Conservation (phyloP, 805 yeast species). For the Nakazawaea siamensis region DNA sequence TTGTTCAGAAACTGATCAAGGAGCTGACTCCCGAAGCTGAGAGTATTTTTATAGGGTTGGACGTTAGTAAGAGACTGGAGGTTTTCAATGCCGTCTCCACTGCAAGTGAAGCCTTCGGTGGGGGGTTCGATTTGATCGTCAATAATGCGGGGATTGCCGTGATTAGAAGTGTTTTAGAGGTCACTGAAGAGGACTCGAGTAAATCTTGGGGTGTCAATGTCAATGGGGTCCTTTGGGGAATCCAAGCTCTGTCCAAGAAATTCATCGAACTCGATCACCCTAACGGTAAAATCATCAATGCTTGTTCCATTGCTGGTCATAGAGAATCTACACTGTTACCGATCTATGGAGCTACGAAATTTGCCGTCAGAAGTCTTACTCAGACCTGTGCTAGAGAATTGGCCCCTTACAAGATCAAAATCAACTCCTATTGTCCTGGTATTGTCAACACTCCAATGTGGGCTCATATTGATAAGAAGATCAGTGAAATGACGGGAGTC, state of each 20-base stretch:
- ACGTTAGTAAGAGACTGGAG: conserved; percentile 17
- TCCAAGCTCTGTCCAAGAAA: conserved; percentile 23
- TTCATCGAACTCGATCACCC: conserved; percentile 17
- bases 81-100: conserved; percentile 20
- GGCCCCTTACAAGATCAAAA: conserved; percentile 26
- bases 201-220: conserved; percentile 20
- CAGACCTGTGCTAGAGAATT: conserved; percentile 29
- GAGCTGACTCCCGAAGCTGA: conserved; percentile 13
- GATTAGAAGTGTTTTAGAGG: conserved; percentile 18
- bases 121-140: conserved; percentile 25
- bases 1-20: conserved; percentile 16
- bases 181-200: conserved; percentile 20
- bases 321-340: conserved; percentile 23
- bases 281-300: conserved; percentile 30
- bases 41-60: conserved; percentile 19
- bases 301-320: conserved; percentile 27
- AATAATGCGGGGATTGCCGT: conserved; percentile 29
- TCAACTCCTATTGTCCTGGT: conserved; percentile 31
- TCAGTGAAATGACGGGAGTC: conserved; percentile 18
- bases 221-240: conserved; percentile 25
- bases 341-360: conserved; percentile 27
- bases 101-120: conserved; percentile 23
- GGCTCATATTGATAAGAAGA: conserved; percentile 20
- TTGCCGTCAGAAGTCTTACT: conserved; percentile 28
- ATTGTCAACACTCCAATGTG: conserved; percentile 30